Base-by-base conservation (phyloP, 306 rosid species). In the Gastrolobium bilobum region DNA sequence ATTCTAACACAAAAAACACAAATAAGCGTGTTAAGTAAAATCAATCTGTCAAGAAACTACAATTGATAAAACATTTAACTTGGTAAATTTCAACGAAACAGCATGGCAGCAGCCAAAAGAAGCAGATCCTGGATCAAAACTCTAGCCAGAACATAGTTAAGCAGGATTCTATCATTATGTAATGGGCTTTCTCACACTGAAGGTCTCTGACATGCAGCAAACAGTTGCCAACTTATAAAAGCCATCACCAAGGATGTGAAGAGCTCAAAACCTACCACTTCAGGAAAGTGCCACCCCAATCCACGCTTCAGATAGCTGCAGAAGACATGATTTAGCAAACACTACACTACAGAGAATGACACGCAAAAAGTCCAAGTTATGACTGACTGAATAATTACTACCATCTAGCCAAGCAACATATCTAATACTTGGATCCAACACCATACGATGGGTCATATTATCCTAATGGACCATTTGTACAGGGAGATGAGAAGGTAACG, bases 221-320 rank as follows among this genome's bases (percentile, higher is more conserved):
- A 90, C 40, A 96, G 92, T 87, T 93, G 98, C 91, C 97, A 93
- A 75, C 99, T 96, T 68, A 88, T 87, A 40, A 96, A 83, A 73
- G 98, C 98, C 93, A 96, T 96, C 74, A 82, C 90, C 79, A 96
- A 77, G 59, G 99, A 96, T 46, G 94, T 90, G 85, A 89, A 85
- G 77, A 96, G 91, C 80, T 96, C 94, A 79, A 96, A 96, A 4
- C 98, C 94, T 9, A 96, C 98, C 60, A 96, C 98, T 86, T 96
- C 83, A 13, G 96, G 92, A 10, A 93, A 77, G 65, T 96, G 90
- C 99, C 99, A 96, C 53, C 96, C 99, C 87, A 93, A 77, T 73
- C 93, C 98, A 73, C 92, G 91, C 91, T 89, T 85, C 77, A 96
- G 81, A 86, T 93, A 96, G 88, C 99, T 96, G 96, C 88, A 86